These are phyloP conservation scores for Beauveria brongniartii DNA, from an alignment of 2,329 filamentous ascomycete genomes.

Conservation along the genomic window DNA sequence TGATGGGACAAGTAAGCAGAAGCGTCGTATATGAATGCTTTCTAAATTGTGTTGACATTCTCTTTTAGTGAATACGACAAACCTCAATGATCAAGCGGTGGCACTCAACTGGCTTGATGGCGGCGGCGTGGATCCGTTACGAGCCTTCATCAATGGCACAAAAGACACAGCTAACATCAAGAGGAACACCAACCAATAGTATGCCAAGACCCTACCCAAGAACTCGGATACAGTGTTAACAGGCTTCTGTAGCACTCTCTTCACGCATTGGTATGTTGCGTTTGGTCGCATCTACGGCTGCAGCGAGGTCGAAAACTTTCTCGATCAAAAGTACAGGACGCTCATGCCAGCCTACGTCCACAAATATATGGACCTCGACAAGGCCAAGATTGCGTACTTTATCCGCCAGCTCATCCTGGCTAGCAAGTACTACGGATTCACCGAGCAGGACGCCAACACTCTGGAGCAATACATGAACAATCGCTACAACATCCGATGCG, in stretches of 20 bases:
- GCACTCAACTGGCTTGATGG: conserved; percentile 24
- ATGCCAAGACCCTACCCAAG: not conserved
- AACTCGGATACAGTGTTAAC: not conserved
- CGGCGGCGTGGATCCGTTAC: conserved; percentile 20
- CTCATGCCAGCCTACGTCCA: conserved; percentile 22
- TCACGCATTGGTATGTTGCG: conserved; percentile 22
- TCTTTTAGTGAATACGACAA: conserved; percentile 18
- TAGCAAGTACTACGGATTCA: conserved; percentile 21
- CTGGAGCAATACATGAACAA: conserved; percentile 19
- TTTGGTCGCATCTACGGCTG: conserved; percentile 23
- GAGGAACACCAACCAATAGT: conserved; percentile 23
- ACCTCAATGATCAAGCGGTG: conserved; percentile 20
- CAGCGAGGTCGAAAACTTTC: conserved; percentile 14
- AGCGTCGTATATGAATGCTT: too few relatives aligned
- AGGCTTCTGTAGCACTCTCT: conserved; percentile 15
- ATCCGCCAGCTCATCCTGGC: conserved; percentile 22
- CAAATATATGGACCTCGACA: conserved; percentile 25
- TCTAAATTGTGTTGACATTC: not conserved
- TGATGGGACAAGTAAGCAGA: conserved; percentile 20
- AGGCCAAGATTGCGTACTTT: conserved; percentile 22
- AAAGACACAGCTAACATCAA: conserved; percentile 15
- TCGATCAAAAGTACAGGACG: not conserved
- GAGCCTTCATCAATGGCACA: conserved; percentile 18
- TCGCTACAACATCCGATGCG: conserved; percentile 22
- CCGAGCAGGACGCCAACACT: conserved; percentile 18